These are phyloP conservation scores for Lodderomyces theae DNA, from an alignment of 1,139 yeast genomes.

Conservation along the genomic window DNA sequence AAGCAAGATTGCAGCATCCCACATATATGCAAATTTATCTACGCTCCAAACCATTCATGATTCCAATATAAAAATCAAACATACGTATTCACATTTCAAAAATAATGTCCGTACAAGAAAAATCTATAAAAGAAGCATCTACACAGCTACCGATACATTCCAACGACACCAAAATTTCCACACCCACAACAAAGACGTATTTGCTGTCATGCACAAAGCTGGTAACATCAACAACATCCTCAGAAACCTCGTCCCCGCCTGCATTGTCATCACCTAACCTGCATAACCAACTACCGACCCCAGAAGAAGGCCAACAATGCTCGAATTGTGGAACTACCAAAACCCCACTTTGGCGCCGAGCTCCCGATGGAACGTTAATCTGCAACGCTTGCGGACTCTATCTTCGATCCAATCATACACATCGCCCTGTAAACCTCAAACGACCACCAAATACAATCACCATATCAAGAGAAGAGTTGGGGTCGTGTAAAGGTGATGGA, in stretches of 20 bases:
- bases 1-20: no score
- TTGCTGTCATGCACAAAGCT: no score
- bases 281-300: conserved; percentile 4
- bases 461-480: conserved; percentile 42
- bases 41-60: neutral
- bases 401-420: conserved; percentile 51
- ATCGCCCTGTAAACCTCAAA: conserved; percentile 60
- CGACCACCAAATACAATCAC: conserved; percentile 61
- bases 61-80: neutral
- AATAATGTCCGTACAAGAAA: neutral
- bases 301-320: conserved; percentile 46
- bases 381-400: conserved; percentile 75
- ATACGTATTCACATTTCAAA: neutral
- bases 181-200: neutral
- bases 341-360: conserved; percentile 69
- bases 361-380: conserved; percentile 62
- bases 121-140: neutral
- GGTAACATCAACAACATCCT: neutral
- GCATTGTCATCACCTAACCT: neutral
- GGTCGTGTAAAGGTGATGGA: conserved; percentile 82
- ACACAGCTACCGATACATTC: neutral
- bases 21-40: no score
- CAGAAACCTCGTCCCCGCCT: neutral
- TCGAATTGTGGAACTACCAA: conserved; percentile 67
- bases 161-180: neutral